Percentiles rank a stretch among this genome's conserved stretches.
These are phyloP conservation scores for Ophiostoma himal-ulmi DNA, from an alignment of 2,329 filamentous ascomycete species.

Conservation along the genomic window DNA sequence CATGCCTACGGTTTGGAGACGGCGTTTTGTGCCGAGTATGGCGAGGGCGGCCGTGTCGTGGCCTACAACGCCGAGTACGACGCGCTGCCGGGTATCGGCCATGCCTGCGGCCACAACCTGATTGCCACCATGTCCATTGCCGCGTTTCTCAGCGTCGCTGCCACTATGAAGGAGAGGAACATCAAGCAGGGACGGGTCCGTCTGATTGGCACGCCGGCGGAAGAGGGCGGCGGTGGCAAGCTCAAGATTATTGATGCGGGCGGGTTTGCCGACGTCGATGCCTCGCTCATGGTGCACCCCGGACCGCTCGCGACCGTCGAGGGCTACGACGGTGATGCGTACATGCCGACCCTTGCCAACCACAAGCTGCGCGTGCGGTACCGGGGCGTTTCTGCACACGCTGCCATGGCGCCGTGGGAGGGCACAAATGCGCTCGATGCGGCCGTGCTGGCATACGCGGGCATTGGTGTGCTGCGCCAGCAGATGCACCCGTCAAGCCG, in stretches of 20 bases:
- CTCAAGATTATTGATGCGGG: conserved; percentile 12
- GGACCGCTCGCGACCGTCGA: neutral
- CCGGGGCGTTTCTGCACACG: conserved; percentile 10
- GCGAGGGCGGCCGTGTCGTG: conserved; percentile 21
- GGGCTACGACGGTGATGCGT: conserved; percentile 7
- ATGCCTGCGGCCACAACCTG: conserved; percentile 40
- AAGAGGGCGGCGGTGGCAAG: conserved; percentile 18
- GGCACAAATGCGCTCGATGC: conserved; percentile 14
- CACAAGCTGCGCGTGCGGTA: conserved; percentile 7
- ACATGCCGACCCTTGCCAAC: conserved; percentile 1
- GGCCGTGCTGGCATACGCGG: neutral
- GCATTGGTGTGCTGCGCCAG: conserved; percentile 11
- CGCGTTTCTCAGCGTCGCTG: neutral
- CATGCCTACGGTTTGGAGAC: conserved; percentile 49
- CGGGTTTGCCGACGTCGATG: neutral
- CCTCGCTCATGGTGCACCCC: conserved; percentile 11
- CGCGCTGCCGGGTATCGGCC: conserved; percentile 35
- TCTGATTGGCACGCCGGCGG: conserved; percentile 12
- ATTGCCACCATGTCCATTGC: conserved; percentile 30
- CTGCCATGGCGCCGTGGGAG: conserved; percentile 14
- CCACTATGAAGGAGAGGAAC: neutral
- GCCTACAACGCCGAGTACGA: conserved; percentile 29
- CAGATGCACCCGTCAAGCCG: conserved; percentile 13
- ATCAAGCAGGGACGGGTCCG: neutral
- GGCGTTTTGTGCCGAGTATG: conserved; percentile 39